These are phyloP conservation scores for Lodderomyces metapsilosis DNA, from an alignment of 1,139 yeast genomes.

Conservation along the genomic window DNA sequence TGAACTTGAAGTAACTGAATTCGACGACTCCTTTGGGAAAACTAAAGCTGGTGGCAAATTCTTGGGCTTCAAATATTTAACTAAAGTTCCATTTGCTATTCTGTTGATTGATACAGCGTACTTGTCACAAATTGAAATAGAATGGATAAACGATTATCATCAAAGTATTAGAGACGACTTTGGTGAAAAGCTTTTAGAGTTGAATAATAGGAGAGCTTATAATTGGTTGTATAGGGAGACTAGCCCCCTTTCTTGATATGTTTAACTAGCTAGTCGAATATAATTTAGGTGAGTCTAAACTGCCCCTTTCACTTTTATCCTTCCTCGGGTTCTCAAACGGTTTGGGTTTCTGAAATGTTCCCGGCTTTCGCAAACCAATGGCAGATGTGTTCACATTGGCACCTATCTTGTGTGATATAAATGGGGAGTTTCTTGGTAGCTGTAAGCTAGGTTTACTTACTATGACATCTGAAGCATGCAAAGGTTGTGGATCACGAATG, in stretches of 20 bases:
- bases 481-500: neutral
- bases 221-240: conserved; percentile 43
- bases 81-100: conserved; percentile 54
- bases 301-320: conserved; percentile 20
- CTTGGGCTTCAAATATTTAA: conserved; percentile 49
- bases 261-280: conserved; percentile 21
- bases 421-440: conserved; percentile 31
- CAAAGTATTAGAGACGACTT: conserved; percentile 35
- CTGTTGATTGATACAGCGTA: conserved; percentile 41
- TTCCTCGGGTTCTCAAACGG: conserved; percentile 8
- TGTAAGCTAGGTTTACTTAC: conserved; percentile 18
- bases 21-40: conserved; percentile 30
- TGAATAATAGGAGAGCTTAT: conserved; percentile 40
- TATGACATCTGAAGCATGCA: conserved; percentile 4
- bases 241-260: conserved; percentile 19
- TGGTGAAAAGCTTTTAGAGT: conserved; percentile 30
- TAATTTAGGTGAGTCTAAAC: conserved; percentile 27
- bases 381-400: neutral
- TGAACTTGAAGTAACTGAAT: conserved; percentile 45
- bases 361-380: conserved; percentile 48
- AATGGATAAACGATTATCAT: conserved; percentile 55
- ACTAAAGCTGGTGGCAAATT: conserved; percentile 35
- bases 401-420: conserved; percentile 32
- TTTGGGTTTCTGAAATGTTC: conserved; percentile 43
- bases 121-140: conserved; percentile 38